Conservation (phyloP, 2,329 filamentous ascomycete genomes). For the Colletotrichum siamense region DNA sequence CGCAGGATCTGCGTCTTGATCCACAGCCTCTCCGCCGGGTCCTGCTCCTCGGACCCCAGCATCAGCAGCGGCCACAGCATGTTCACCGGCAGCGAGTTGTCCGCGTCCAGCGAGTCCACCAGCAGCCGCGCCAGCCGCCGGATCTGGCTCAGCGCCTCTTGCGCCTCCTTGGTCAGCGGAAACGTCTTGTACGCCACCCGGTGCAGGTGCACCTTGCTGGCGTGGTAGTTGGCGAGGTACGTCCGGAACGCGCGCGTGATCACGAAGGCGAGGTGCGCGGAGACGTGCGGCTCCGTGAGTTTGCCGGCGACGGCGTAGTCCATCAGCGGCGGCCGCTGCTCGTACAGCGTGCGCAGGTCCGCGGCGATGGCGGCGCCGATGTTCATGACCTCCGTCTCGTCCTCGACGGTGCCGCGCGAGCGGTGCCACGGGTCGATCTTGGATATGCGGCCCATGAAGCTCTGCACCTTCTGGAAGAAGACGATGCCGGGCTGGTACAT, state of each 20-base stretch:
- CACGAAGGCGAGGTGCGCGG: slow-evolving; percentile 51
- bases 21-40: slow-evolving; percentile 51
- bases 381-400: slow-evolving; percentile 64
- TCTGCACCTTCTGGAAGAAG: slow-evolving; percentile 64
- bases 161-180: slow-evolving; percentile 55
- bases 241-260: slow-evolving; percentile 60
- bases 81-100: slow-evolving; percentile 57
- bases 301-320: slow-evolving; percentile 60
- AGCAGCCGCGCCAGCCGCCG: slow-evolving; percentile 52
- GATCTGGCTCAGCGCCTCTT: slow-evolving; percentile 53
- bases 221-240: slow-evolving; percentile 62
- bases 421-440: slow-evolving; percentile 63
- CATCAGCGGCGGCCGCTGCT: slow-evolving; percentile 57
- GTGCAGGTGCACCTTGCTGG: slow-evolving; percentile 61
- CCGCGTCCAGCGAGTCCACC: slow-evolving; percentile 41
- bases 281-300: slow-evolving; percentile 52
- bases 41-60: slow-evolving; percentile 60
- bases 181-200: slow-evolving; percentile 61
- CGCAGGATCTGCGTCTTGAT: slow-evolving; percentile 54
- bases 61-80: slow-evolving; percentile 64
- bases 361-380: slow-evolving; percentile 54
- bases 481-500: slow-evolving; percentile 60
- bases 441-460: slow-evolving; percentile 61
- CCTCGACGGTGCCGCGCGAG: slow-evolving; percentile 59
- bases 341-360: slow-evolving; percentile 56